phyloP scores from a whole-genome alignment of 179 eudicot genomes.

The Drosera spatulata region DNA sequence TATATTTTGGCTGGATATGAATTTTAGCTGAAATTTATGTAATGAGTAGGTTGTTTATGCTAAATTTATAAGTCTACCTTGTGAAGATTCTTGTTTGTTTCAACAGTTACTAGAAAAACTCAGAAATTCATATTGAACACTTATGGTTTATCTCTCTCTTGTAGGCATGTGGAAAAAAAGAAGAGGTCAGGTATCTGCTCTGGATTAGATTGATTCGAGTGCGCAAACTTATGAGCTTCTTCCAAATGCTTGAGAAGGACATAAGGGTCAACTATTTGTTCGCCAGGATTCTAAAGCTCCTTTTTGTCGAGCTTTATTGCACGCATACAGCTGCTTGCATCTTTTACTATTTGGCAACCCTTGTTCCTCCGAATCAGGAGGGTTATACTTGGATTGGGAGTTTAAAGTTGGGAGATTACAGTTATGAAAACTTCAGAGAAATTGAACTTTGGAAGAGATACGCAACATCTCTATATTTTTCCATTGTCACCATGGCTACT shows the following conservation, averaged over 20 bases:
- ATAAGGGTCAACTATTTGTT: slow-evolving; percentile 76
- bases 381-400: slow-evolving; percentile 97
- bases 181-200: slow-evolving; percentile 56
- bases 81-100: no score
- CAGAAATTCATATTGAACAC: neutral
- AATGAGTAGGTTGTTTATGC: no score
- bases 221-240: slow-evolving; percentile 41
- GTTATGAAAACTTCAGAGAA: slow-evolving; percentile 62
- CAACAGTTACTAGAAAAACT: neutral
- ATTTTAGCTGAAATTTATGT: no score
- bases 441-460: slow-evolving; percentile 70
- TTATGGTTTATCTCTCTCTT: neutral
- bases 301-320: slow-evolving; percentile 75
- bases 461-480: slow-evolving; percentile 76
- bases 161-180: slow-evolving; percentile 52
- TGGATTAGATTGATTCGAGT: slow-evolving; percentile 70
- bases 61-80: no score
- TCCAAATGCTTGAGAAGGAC: slow-evolving; percentile 74
- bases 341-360: slow-evolving; percentile 82
- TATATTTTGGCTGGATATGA: no score
- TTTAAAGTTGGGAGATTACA: slow-evolving; percentile 67
- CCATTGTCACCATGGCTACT: slow-evolving; percentile 91
- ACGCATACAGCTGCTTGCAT: slow-evolving; percentile 98
- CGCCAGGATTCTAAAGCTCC: slow-evolving; percentile 67
- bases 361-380: slow-evolving; percentile 60